Percentiles rank a stretch among this genome's conserved stretches.
Evolutionary conservation across 352 stramenopile genomes (phyloP).

Genomic region (Thalassiosira exigua): DNA sequence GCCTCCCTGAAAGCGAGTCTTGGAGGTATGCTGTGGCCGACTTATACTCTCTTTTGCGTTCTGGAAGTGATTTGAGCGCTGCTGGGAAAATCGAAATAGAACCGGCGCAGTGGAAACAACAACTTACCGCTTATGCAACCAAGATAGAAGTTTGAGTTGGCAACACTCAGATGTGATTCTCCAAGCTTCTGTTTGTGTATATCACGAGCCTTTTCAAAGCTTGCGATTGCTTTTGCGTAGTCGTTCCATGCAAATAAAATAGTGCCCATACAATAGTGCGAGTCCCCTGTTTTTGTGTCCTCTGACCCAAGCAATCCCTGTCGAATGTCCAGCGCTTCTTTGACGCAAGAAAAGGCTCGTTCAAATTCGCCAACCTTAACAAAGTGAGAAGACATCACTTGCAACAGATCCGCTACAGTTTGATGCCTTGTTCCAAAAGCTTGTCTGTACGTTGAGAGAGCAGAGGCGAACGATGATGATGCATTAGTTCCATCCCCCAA

Average conservation of each 20-base stretch:
- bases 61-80: slow-evolving; percentile 13
- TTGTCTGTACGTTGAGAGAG: slow-evolving; percentile 58
- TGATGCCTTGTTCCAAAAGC: slow-evolving; percentile 61
- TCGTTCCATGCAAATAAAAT: slow-evolving; percentile 67
- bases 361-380: slow-evolving; percentile 66
- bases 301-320: slow-evolving; percentile 56
- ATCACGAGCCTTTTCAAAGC: slow-evolving; percentile 57
- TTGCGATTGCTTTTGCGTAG: slow-evolving; percentile 58
- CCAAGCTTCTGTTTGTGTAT: slow-evolving; percentile 55
- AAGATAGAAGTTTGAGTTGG: slow-evolving; percentile 66
- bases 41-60: slow-evolving; percentile 56
- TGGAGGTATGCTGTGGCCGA: slow-evolving; percentile 55
- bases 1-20: slow-evolving; percentile 51
- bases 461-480: slow-evolving; percentile 56
- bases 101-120: too few species aligned
- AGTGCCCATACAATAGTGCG: slow-evolving; percentile 63
- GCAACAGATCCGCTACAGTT: slow-evolving; percentile 54
- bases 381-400: slow-evolving; percentile 63
- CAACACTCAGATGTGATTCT: slow-evolving; percentile 47
- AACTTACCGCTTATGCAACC: slow-evolving; percentile 65
- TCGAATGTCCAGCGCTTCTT: slow-evolving; percentile 57
- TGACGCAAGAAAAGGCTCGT: slow-evolving; percentile 61
- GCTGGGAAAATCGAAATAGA: too few species aligned
- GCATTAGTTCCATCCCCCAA: slow-evolving; percentile 57
- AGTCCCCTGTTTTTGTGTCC: slow-evolving; percentile 51